Evolutionary conservation across 768 basidiomycete species (phyloP), one percentile per base, ranked within the genome.

Genomic region (Mycena sanguinolenta): DNA sequence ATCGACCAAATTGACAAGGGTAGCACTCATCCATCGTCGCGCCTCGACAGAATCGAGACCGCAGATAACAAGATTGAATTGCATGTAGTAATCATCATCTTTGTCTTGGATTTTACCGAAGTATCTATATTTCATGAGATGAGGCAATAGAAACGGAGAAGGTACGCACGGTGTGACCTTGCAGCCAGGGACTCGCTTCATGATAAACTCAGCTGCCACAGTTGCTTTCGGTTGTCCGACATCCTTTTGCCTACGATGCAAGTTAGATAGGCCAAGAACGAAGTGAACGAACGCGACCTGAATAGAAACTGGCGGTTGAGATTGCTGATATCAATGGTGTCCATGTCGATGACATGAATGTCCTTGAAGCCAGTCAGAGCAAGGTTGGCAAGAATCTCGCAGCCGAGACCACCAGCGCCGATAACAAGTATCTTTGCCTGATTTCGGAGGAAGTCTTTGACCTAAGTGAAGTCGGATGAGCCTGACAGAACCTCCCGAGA

Each of bases 341-440:
- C 97, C 97, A 99, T 99, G 86, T 99, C 98, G 78, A 99, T 99
- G 70, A 99, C 97, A 85, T 98, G 96, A 74, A 99, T 98, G 77
- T 99, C 95, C 81, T 93, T 95, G 90, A 99, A 99, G 28, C 98
- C 98, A 53, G 95, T 93, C 74, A 99, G 82, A 27, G 98, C 97
- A 58, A 99, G 89, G 81, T 99, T 98, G 69, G 97, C 94, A 49
- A 99, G 86, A 74, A 99, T 99, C 85, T 99, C 98, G 81, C 94
- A 99, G 14, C 98, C 98, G 49, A 99, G 85, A 65, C 98, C 98
- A 38, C 98, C 98, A 32, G 98, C 98, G 36, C 98, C 98, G 76
- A 99, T 99, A 73, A 99, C 97, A 50, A 99, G 89, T 75, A 98
- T 93, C 85, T 98, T 99, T 79, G 93, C 92, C 71, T 92, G 83